These are phyloP conservation scores for Aspergillus melleus DNA, from an alignment of 2,329 filamentous ascomycete species.

Conservation along the genomic window DNA sequence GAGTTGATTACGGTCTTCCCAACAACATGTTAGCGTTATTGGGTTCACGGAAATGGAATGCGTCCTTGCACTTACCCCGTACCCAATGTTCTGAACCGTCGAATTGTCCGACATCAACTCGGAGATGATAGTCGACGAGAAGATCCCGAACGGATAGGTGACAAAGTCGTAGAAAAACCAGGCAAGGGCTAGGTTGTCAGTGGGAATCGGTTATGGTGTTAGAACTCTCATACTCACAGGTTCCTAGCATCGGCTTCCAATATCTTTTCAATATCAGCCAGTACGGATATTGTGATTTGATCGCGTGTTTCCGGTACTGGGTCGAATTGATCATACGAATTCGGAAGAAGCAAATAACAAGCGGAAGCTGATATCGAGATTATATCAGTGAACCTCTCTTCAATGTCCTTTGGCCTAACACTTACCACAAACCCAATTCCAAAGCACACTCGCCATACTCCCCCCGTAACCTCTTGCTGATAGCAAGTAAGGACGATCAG, in stretches of 20 bases:
- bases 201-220: too few relatives aligned
- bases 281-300: conserved; percentile 50
- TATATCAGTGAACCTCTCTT: background rate
- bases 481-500: conserved; percentile 28
- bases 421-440: conserved; percentile 48
- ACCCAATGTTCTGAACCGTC: conserved; percentile 35
- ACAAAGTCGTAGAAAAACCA: conserved; percentile 60
- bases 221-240: conserved; percentile 22
- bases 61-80: conserved; percentile 17
- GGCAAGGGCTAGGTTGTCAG: conserved; percentile 32
- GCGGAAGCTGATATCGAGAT: conserved; percentile 37
- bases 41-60: background rate
- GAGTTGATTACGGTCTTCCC: conserved; percentile 49
- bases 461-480: conserved; percentile 17
- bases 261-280: conserved; percentile 50
- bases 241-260: conserved; percentile 52
- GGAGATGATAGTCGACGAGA: conserved; percentile 54
- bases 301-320: conserved; percentile 49
- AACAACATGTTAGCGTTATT: background rate
- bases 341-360: conserved; percentile 55
- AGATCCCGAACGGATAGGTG: conserved; percentile 56
- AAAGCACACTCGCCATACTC: conserved; percentile 53
- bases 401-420: background rate
- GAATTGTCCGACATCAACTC: conserved; percentile 43
- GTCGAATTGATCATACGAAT: conserved; percentile 55